Evolutionary conservation across 2,329 filamentous ascomycete genomes (phyloP).

Genomic region (Herpotrichia juniperi): DNA sequence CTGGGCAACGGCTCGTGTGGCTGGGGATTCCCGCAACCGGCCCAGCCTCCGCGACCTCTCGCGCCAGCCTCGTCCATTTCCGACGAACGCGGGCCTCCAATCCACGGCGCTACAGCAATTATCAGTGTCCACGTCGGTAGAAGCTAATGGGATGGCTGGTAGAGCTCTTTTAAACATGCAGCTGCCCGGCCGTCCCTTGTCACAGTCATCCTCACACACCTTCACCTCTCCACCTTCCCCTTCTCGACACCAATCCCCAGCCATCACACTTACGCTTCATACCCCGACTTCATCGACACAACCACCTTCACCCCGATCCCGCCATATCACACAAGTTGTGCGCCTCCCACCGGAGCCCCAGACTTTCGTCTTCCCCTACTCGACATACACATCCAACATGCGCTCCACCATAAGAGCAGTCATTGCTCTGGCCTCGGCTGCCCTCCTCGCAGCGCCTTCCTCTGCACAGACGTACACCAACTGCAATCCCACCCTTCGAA

Average conservation of each 20-base stretch:
- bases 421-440: slow-evolving; percentile 47
- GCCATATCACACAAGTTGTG: background rate
- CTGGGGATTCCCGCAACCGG: slow-evolving; percentile 30
- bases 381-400: slow-evolving; percentile 31
- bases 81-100: slow-evolving; percentile 35
- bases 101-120: slow-evolving; percentile 28
- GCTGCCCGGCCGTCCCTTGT: slow-evolving; percentile 26
- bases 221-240: background rate
- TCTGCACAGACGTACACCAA: slow-evolving; percentile 60
- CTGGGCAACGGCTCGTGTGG: slow-evolving; percentile 24
- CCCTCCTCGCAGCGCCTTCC: slow-evolving; percentile 47
- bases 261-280: slow-evolving; percentile 1
- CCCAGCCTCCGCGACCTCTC: slow-evolving; percentile 26
- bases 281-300: background rate
- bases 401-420: slow-evolving; percentile 40
- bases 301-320: background rate
- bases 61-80: slow-evolving; percentile 41
- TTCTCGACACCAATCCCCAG: background rate
- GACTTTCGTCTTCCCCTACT: slow-evolving; percentile 1
- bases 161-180: slow-evolving; percentile 32
- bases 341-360: background rate
- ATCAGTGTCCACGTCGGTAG: slow-evolving; percentile 31
- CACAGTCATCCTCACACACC: slow-evolving; percentile 23
- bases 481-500: slow-evolving; percentile 63
- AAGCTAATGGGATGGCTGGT: slow-evolving; percentile 42